Percentiles rank a stretch among this genome's conserved stretches.
Evolutionary conservation across 1,284 basidiomycete genomes (phyloP).

Genomic region (Afroboletus lepidellus): DNA sequence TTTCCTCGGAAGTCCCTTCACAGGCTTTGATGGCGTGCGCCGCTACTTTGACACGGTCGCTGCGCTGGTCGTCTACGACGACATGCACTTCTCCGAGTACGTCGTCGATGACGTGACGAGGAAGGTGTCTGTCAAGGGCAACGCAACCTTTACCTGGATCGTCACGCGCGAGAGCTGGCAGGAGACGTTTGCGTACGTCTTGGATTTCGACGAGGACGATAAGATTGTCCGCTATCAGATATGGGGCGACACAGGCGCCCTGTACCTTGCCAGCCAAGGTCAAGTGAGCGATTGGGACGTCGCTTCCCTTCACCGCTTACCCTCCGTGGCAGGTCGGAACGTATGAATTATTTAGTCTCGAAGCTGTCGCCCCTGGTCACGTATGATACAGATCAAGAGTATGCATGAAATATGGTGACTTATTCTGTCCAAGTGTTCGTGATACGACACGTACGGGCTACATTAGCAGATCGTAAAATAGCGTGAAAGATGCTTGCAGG

Average conservation of each 20-base stretch:
- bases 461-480: conserved; percentile 25
- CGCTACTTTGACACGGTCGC: conserved; percentile 52
- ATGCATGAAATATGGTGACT: conserved; percentile 6
- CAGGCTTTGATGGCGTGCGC: conserved; percentile 42
- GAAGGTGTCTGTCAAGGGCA: conserved; percentile 55
- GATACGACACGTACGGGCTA: conserved; percentile 5
- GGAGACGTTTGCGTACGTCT: conserved; percentile 59
- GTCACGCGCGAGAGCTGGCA: conserved; percentile 50
- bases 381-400: conserved; percentile 19
- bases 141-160: conserved; percentile 56
- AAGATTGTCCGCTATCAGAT: conserved; percentile 61
- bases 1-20: conserved; percentile 54
- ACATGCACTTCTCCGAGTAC: conserved; percentile 44
- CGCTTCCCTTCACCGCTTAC: neutral
- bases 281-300: conserved; percentile 16
- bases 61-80: conserved; percentile 41
- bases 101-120: conserved; percentile 38
- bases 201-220: conserved; percentile 57
- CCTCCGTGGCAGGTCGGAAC: neutral
- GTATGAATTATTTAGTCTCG: neutral
- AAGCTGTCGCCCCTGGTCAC: neutral
- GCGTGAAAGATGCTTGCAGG: conserved; percentile 6
- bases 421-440: conserved; percentile 16
- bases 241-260: conserved; percentile 66
- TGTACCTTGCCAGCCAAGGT: conserved; percentile 59